These are phyloP conservation scores for Chionographis japonica DNA, from an alignment of 106 monocot species.

Conservation along the genomic window DNA sequence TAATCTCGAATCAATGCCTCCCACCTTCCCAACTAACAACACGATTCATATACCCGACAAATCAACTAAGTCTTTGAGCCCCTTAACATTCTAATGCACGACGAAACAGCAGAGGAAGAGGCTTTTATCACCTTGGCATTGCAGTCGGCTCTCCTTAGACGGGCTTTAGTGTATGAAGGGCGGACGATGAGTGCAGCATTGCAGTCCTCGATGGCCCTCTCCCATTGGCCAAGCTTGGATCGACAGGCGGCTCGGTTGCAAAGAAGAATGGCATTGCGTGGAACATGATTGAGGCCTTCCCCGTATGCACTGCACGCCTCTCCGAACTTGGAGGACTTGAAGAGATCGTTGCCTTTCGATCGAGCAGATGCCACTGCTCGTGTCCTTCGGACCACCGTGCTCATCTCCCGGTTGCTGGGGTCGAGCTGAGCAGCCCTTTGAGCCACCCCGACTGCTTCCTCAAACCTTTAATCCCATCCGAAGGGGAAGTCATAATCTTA, in stretches of 20 bases:
- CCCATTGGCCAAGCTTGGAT: constrained; percentile 43
- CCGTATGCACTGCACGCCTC: constrained; percentile 67
- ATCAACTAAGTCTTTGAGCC: background rate
- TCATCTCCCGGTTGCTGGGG: constrained; percentile 41
- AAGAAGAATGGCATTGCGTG: constrained; percentile 59
- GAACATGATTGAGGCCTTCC: constrained; percentile 57
- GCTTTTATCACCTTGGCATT: constrained; percentile 52
- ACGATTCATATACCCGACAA: background rate
- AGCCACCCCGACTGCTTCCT: constrained; percentile 50
- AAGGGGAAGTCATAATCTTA: background rate
- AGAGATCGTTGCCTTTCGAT: constrained; percentile 59
- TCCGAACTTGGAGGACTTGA: constrained; percentile 48
- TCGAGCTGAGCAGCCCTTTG: constrained; percentile 51
- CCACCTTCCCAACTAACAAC: constrained; percentile 60
- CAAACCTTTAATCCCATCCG: constrained; percentile 44
- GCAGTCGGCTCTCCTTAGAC: constrained; percentile 74
- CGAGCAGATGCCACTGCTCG: constrained; percentile 30
- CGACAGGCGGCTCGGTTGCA: constrained; percentile 75
- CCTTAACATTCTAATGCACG: background rate
- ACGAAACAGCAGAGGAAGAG: background rate
- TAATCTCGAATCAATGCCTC: constrained; percentile 61
- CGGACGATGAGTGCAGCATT: constrained; percentile 38
- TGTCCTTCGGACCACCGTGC: constrained; percentile 22
- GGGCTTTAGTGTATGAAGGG: constrained; percentile 63
- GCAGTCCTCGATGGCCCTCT: constrained; percentile 74